Evolutionary conservation across 805 yeast genomes (phyloP).

Genomic region (Candida insectalens): DNA sequence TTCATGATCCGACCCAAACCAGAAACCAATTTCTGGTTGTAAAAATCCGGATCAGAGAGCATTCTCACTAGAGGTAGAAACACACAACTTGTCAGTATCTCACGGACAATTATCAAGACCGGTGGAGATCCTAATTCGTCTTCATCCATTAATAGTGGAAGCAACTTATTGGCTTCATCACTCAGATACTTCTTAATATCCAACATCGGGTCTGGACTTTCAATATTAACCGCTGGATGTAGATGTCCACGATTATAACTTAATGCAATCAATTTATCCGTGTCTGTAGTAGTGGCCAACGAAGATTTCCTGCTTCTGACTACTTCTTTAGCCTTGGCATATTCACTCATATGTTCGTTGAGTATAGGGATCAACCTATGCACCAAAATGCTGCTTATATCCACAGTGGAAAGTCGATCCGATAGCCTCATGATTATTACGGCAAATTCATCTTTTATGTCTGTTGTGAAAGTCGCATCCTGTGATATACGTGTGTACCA

Average conservation of each 20-base stretch:
- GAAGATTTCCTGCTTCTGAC: conserved; percentile 20
- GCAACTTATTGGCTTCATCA: conserved; percentile 27
- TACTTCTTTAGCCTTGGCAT: conserved; percentile 31
- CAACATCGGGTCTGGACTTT: conserved; percentile 24
- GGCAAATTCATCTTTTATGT: conserved; percentile 35
- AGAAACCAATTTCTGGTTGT: conserved; percentile 56
- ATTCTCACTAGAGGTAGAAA: conserved; percentile 40
- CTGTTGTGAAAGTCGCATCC: conserved; percentile 29
- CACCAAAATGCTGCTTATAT: conserved; percentile 49
- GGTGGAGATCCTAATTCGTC: conserved; percentile 38
- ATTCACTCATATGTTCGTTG: conserved; percentile 52
- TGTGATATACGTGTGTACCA: conserved; percentile 46
- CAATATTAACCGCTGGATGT: conserved; percentile 45
- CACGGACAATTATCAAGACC: conserved; percentile 43
- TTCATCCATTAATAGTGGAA: conserved; percentile 41
- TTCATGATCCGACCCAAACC: conserved; percentile 54
- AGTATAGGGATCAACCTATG: conserved; percentile 52
- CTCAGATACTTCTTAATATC: conserved; percentile 45
- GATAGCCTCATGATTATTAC: conserved; percentile 32
- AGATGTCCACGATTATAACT: conserved; percentile 41
- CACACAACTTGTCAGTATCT: conserved; percentile 52
- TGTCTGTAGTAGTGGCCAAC: conserved; percentile 22
- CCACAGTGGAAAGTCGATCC: conserved; percentile 31
- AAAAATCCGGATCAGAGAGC: conserved; percentile 64
- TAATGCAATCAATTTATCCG: conserved; percentile 31